These are phyloP conservation scores for Diplotaxis tenuifolia DNA, from an alignment of 345 rosid genomes.

Conservation along the genomic window DNA sequence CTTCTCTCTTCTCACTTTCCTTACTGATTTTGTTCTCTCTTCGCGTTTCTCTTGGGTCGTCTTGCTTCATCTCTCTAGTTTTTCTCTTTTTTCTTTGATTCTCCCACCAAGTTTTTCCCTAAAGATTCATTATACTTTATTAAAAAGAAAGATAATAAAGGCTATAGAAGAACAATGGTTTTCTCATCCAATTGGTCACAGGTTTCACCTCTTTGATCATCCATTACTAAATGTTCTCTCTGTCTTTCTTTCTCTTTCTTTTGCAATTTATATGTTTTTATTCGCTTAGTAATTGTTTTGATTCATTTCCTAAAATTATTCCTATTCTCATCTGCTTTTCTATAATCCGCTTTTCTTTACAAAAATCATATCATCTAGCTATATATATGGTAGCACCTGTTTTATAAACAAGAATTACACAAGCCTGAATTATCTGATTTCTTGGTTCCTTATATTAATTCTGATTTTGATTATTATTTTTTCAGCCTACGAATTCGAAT, in stretches of 20 bases:
- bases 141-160: conserved; percentile 42
- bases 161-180: conserved; percentile 51
- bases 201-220: conserved; percentile 43
- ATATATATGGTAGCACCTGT: conserved; percentile 24
- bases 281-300: conserved; percentile 32
- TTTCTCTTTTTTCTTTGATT: conserved; percentile 44
- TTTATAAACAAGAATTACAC: background rate
- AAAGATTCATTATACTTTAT: conserved; percentile 65
- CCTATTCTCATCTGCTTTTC: conserved; percentile 49
- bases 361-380: conserved; percentile 4
- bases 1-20: conserved; percentile 36
- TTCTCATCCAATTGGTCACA: conserved; percentile 82
- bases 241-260: conserved; percentile 6
- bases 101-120: conserved; percentile 57
- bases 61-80: conserved; percentile 43
- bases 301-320: conserved; percentile 49
- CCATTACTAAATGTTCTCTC: conserved; percentile 27
- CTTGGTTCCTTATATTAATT: conserved; percentile 2
- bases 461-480: conserved; percentile 16
- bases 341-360: conserved; percentile 40
- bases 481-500: conserved; percentile 44
- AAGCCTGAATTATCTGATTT: background rate
- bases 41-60: conserved; percentile 25
- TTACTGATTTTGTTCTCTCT: conserved; percentile 32
- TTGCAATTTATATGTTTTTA: conserved; percentile 14